phyloP scores from a whole-genome alignment of 768 basidiomycete genomes.

The Pulveroboletus sp. region DNA sequence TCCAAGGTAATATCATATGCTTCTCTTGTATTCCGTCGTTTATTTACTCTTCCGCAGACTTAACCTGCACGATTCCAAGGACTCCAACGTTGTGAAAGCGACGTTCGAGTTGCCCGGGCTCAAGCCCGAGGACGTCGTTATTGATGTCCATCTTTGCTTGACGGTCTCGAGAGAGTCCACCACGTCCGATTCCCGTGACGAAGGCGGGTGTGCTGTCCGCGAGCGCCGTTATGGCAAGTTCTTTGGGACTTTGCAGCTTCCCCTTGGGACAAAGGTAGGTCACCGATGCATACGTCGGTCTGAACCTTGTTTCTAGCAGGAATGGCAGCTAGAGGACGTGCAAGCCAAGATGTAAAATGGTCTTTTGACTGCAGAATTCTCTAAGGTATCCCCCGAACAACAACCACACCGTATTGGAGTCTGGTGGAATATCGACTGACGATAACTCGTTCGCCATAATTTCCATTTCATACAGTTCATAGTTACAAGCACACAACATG shows the following conservation, averaged over 20 bases:
- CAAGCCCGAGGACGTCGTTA: conserved; percentile 41
- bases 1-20: conserved; percentile 24
- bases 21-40: no score
- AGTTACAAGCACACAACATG: no score
- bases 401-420: conserved; percentile 39
- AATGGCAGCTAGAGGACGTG: conserved; percentile 38
- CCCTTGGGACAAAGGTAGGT: conserved; percentile 42
- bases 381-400: conserved; percentile 36
- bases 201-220: conserved; percentile 39
- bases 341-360: conserved; percentile 46
- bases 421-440: neutral
- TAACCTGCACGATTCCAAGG: conserved; percentile 44
- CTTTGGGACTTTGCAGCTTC: conserved; percentile 41
- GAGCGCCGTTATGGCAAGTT: conserved; percentile 46
- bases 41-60: no score
- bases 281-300: no score
- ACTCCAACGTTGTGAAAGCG: conserved; percentile 43
- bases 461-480: no score
- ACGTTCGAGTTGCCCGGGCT: conserved; percentile 45
- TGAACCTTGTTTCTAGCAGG: neutral
- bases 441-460: no score
- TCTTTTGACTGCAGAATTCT: conserved; percentile 45
- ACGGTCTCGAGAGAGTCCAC: conserved; percentile 45
- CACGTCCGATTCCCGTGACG: conserved; percentile 31
- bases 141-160: conserved; percentile 44